phyloP scores from a whole-genome alignment of 2,329 filamentous ascomycete species.

The Rhinocladiella similis region DNA sequence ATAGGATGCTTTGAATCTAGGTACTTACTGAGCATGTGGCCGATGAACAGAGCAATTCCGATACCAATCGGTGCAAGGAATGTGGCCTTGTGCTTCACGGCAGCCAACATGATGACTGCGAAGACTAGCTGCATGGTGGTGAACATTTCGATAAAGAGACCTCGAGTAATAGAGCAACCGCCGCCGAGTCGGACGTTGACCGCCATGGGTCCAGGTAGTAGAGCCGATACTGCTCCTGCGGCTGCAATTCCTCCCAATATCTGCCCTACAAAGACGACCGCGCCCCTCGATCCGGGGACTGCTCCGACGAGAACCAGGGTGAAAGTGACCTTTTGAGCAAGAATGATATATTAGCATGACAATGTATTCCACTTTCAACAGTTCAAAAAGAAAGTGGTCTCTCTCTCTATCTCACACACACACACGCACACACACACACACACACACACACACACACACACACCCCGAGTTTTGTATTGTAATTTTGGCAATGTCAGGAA shows the following conservation, averaged over 20 bases:
- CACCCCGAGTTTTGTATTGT: too few relatives aligned
- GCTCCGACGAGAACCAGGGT: slow-evolving; percentile 59
- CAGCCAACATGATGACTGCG: slow-evolving; percentile 67
- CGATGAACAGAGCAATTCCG: slow-evolving; percentile 68
- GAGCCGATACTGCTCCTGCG: slow-evolving; percentile 55
- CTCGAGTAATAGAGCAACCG: slow-evolving; percentile 54
- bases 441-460: too few relatives aligned
- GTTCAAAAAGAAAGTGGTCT: too few relatives aligned
- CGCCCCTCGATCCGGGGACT: slow-evolving; percentile 51
- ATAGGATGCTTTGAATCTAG: too few relatives aligned
- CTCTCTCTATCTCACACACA: too few relatives aligned
- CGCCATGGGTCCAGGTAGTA: slow-evolving; percentile 57
- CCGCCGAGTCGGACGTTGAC: slow-evolving; percentile 57
- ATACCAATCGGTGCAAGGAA: slow-evolving; percentile 71
- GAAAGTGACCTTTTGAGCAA: slow-evolving; percentile 55
- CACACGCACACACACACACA: too few relatives aligned
- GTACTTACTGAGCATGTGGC: slow-evolving; percentile 46
- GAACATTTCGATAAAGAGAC: slow-evolving; percentile 67
- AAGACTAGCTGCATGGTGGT: slow-evolving; percentile 64
- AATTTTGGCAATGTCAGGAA: background rate
- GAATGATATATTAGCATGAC: too few relatives aligned
- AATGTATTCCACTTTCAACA: too few relatives aligned
- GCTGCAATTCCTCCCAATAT: slow-evolving; percentile 60
- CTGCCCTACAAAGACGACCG: slow-evolving; percentile 57
- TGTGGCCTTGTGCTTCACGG: slow-evolving; percentile 71